Conservation (phyloP, 306 rosid genomes). For the Citrullus colocynthis region DNA sequence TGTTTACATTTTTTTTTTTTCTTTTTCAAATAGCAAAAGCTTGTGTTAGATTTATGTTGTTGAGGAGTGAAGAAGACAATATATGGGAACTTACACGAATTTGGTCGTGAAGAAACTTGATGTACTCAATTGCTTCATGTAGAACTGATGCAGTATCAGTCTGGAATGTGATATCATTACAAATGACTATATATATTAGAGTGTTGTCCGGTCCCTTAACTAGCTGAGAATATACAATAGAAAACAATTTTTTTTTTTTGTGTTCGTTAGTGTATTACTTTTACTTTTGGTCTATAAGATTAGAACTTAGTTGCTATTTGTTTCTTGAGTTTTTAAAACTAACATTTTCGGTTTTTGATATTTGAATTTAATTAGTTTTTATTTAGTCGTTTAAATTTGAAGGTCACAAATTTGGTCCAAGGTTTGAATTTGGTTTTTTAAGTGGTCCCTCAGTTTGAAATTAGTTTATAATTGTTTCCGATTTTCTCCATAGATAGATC, state of each 20-base stretch:
- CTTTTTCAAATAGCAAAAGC: not conserved
- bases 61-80: not conserved
- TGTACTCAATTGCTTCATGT: constrained; percentile 84
- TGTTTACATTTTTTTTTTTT: not conserved
- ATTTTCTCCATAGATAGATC: no score
- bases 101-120: constrained; percentile 77
- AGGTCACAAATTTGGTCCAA: no score
- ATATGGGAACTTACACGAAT: constrained; percentile 35
- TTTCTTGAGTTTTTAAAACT: no score
- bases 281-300: no score
- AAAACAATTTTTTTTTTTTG: no score
- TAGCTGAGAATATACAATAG: no score
- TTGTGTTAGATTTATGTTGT: not conserved
- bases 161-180: constrained; percentile 20
- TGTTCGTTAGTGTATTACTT: no score
- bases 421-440: not conserved
- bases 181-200: no score
- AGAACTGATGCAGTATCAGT: constrained; percentile 95
- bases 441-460: not conserved
- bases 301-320: no score
- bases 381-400: no score
- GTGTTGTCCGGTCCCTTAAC: no score
- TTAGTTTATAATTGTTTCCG: not conserved
- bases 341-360: not conserved
- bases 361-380: not conserved